Conservation (phyloP, 2,329 filamentous ascomycete species). For the Elsinoe australis region DNA sequence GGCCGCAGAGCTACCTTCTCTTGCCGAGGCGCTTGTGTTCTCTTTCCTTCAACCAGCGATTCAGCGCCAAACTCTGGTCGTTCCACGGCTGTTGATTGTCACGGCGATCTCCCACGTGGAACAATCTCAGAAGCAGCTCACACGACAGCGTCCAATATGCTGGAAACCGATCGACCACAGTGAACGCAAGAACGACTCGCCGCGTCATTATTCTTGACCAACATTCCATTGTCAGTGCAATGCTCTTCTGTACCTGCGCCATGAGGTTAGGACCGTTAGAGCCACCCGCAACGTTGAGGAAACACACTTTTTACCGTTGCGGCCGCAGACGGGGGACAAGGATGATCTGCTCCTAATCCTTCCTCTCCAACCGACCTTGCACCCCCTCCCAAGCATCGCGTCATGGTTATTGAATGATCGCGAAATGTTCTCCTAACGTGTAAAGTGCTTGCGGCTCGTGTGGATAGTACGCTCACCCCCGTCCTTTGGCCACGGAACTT, state of each 20-base stretch:
- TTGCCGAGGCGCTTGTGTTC: conserved; percentile 13
- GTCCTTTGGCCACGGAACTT: background rate
- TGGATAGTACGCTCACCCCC: background rate
- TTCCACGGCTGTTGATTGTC: background rate
- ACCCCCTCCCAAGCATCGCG: conserved; percentile 1
- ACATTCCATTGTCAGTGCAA: background rate
- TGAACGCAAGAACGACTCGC: background rate
- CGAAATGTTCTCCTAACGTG: background rate
- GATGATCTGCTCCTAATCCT: conserved; percentile 10
- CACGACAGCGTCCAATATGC: background rate
- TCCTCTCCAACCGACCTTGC: conserved; percentile 2
- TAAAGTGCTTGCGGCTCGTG: conserved; percentile 1
- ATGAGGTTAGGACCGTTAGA: conserved; percentile 11
- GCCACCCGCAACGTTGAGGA: conserved; percentile 1
- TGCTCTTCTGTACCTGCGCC: background rate
- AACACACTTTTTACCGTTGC: conserved; percentile 12
- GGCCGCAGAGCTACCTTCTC: background rate
- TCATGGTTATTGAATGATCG: conserved; percentile 2
- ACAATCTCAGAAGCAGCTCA: conserved; percentile 2
- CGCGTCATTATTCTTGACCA: background rate
- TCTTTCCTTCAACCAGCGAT: conserved; percentile 1
- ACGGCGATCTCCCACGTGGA: conserved; percentile 9
- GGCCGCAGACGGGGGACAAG: conserved; percentile 5
- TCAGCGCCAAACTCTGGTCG: background rate
- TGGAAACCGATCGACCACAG: background rate